Conservation (phyloP, 2,329 filamentous ascomycete genomes). For the Elsinoe necatrix region DNA sequence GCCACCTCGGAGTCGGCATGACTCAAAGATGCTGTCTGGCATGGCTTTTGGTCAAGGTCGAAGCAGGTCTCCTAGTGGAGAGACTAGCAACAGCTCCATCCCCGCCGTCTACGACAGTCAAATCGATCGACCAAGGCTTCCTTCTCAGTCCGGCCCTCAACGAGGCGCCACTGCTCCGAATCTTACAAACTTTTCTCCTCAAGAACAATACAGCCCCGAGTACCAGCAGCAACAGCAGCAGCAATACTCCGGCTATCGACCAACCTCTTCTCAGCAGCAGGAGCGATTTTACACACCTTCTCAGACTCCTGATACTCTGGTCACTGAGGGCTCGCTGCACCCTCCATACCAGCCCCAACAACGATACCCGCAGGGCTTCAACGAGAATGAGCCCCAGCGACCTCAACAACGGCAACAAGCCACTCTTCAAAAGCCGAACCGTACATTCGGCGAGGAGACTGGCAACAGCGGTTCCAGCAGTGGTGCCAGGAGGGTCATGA, state of each 20-base stretch:
- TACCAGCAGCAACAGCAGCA: slow-evolving; percentile 28
- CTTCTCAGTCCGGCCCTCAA: slow-evolving; percentile 21
- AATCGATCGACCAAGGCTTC: slow-evolving; percentile 17
- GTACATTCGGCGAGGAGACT: slow-evolving; percentile 75
- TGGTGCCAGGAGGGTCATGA: slow-evolving; percentile 89
- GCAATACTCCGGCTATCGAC: slow-evolving; percentile 20
- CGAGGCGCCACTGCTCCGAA: slow-evolving; percentile 23
- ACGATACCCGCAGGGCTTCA: slow-evolving; percentile 33
- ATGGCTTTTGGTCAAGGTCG: slow-evolving; percentile 39
- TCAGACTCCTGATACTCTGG: slow-evolving; percentile 31
- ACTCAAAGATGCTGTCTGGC: slow-evolving; percentile 25
- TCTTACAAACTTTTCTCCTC: slow-evolving; percentile 13
- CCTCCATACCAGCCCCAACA: slow-evolving; percentile 23
- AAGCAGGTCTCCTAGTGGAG: slow-evolving; percentile 37
- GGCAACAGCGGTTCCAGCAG: slow-evolving; percentile 73
- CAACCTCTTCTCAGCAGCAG: slow-evolving; percentile 13
- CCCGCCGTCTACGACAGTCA: slow-evolving; percentile 36
- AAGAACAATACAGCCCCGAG: slow-evolving; percentile 14
- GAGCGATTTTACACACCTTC: slow-evolving; percentile 18
- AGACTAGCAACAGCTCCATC: slow-evolving; percentile 36
- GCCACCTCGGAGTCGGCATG: slow-evolving; percentile 27
- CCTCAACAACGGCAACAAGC: slow-evolving; percentile 37
- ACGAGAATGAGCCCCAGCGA: slow-evolving; percentile 30
- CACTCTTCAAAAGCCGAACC: slow-evolving; percentile 62
- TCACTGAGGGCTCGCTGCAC: slow-evolving; percentile 20